These are phyloP conservation scores for Scortechinia acanthostroma DNA, from an alignment of 2,329 filamentous ascomycete genomes.

Conservation along the genomic window DNA sequence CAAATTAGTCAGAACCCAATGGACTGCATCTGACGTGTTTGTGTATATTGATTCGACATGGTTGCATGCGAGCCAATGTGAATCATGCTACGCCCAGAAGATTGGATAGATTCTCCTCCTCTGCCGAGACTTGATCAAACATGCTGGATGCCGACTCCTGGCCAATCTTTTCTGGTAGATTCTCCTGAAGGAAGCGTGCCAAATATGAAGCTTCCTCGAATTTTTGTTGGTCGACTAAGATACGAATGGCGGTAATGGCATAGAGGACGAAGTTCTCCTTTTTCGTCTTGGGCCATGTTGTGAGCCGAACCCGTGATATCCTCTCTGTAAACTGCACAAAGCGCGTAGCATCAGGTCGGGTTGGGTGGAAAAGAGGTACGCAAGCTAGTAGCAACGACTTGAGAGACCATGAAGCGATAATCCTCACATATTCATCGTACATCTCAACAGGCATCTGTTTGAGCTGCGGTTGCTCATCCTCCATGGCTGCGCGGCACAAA, in stretches of 20 bases:
- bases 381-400: too few species aligned
- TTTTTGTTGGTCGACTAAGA: not conserved
- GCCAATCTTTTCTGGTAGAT: too few species aligned
- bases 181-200: not conserved
- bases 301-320: not conserved
- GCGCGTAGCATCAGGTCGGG: constrained; percentile 16
- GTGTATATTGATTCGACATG: too few species aligned
- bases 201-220: not conserved
- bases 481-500: too few species aligned
- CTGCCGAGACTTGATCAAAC: too few species aligned
- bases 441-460: constrained; percentile 6
- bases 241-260: not conserved
- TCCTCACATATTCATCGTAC: constrained; percentile 21
- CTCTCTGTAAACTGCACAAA: constrained; percentile 13
- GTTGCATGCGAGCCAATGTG: too few species aligned
- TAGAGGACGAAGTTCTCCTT: not conserved
- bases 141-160: too few species aligned
- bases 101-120: too few species aligned
- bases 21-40: too few species aligned
- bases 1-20: too few species aligned
- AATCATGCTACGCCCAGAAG: too few species aligned
- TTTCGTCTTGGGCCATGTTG: not conserved
- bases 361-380: constrained; percentile 23
- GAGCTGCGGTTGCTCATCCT: constrained; percentile 12
- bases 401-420: constrained; percentile 11